Evolutionary conservation across 257 asterid species (phyloP), one percentile per base, ranked within the genome.

Genomic region (Ilex aquifolium): DNA sequence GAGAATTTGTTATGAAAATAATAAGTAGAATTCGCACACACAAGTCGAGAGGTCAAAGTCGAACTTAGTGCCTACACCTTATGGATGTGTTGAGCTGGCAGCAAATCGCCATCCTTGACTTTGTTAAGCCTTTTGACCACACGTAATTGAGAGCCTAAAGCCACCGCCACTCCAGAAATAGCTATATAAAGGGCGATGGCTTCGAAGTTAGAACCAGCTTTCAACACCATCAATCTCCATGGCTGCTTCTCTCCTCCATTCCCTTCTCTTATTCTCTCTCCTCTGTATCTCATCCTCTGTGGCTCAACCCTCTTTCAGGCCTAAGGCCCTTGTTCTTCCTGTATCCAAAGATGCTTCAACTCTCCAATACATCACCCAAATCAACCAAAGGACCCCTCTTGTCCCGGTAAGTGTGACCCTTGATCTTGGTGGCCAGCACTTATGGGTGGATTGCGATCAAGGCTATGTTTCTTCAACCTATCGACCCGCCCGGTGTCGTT

Each of bases 391-490:
- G 64, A 74, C 79, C 77, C 40, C 54, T 44, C 70, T 63, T 1
- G 61, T 72, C 58, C 13, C 78, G 44, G 69, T 81, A 13, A 77
- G 40, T 44, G 51, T 79, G 5, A 72, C 59, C 63, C 32, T 81
- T 65, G 77, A 74, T 69, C 81, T 80, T 44, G 83, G 83, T 12
- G 68, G 69, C 52, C 79, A 56, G 15, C 49, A 32, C 67, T 59
- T 70, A 27, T 81, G 86, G 83, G 70, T 81, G 55, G 31, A 21
- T 21, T 85, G 78, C 70, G 95, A 86, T 2, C 69, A 53, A 48
- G 63, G 65, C 72, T 88, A 80, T 31, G 76, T 72, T 1, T 80
- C 90, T 0, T 84, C 95, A 10, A 42, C 93, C 0, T 84, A 84
- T 49, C 65, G 83, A 7, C 81, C 92, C 2, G 85, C 57, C 16